A percentile compares a stretch with the other conserved stretches of the same genome.
These are phyloP conservation scores for Apiospora arundinis DNA, from an alignment of 2,329 filamentous ascomycete species.

Conservation along the genomic window DNA sequence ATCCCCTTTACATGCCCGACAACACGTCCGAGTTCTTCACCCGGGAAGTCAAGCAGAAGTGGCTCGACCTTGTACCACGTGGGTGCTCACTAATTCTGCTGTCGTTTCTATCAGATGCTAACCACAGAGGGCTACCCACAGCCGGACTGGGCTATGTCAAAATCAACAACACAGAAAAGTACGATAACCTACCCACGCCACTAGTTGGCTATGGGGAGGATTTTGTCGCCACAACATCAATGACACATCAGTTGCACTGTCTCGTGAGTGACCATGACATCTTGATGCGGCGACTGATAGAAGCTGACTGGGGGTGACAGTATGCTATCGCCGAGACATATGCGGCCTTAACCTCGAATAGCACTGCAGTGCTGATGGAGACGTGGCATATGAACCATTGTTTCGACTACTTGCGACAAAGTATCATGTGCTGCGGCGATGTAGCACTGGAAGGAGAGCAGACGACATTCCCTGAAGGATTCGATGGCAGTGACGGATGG, in stretches of 20 bases:
- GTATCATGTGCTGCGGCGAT: slow-evolving; percentile 40
- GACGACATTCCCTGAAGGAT: slow-evolving; percentile 45
- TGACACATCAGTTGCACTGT: slow-evolving; percentile 53
- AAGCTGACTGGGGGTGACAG: slow-evolving; percentile 25
- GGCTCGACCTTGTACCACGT: slow-evolving; percentile 49
- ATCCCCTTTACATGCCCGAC: slow-evolving; percentile 45
- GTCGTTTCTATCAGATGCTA: background rate
- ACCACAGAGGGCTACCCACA: slow-evolving; percentile 24
- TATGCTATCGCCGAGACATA: slow-evolving; percentile 47
- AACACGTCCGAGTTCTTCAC: slow-evolving; percentile 49
- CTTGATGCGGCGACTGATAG: background rate
- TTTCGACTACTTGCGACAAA: slow-evolving; percentile 37
- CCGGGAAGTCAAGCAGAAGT: slow-evolving; percentile 40
- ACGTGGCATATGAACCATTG: slow-evolving; percentile 48
- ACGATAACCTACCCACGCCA: slow-evolving; percentile 45
- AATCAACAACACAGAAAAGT: slow-evolving; percentile 41
- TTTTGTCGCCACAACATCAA: slow-evolving; percentile 49
- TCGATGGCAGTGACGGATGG: slow-evolving; percentile 50
- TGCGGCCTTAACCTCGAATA: slow-evolving; percentile 40
- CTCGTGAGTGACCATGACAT: slow-evolving; percentile 35
- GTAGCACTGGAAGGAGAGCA: slow-evolving; percentile 44
- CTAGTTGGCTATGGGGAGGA: slow-evolving; percentile 40
- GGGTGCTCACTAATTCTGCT: slow-evolving; percentile 24
- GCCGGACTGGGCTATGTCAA: slow-evolving; percentile 48
- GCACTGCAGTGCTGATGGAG: slow-evolving; percentile 37